Evolutionary conservation across 2,329 filamentous ascomycete genomes (phyloP), one percentile per base, ranked within the genome.

Genomic region (Aspergillus awamori): DNA sequence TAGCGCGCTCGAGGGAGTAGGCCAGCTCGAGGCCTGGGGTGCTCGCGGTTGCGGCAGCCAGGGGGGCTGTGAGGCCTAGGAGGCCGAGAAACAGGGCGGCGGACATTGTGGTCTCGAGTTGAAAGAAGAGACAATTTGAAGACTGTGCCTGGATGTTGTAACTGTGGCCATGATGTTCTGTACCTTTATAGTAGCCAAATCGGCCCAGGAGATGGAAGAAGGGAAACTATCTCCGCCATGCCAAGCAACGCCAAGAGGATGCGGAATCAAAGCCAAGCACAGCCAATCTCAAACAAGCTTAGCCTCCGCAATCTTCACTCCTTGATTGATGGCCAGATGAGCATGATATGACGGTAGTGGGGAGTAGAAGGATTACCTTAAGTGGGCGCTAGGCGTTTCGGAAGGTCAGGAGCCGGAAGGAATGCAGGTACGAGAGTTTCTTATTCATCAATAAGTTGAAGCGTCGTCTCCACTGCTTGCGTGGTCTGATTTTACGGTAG

Each of bases 81-180:
- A 54, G 52, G 52, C 28, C 52, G 20, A 54, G 52, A 7, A 54
- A n/a, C 24, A 54, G 52, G 11, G 52, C 22, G 8, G 52, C 7
- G 10, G 38, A 11, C 52, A 54, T 54, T 11, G 24, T 54, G 10
- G 13, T 17, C 41, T 24, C 41, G 1, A 11, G 20, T 13, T 45
- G 10, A 13, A 3, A 22, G 4, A 8, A n/a, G 5, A 26, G 2
- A 28, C 1, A 0, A 4, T 17, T 6, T 1, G 45, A 28, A n/a
- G 45, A 48, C 4, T 28, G 22, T 24, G 11, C 22, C 13, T 26
- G 45, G 1, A 1, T 8, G 1, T n/a, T n/a, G 3, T 43, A 5
- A n/a, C 2, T 48, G 11, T 7, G 3, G 11, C 20, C 20, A 48
- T 45, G 15, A 5, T 45, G 0, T 0, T 6, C 17, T 36, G 8